Evolutionary conservation across 192 early-diverging fungal species (phyloP).

Genomic region (Coemansia sp.): DNA sequence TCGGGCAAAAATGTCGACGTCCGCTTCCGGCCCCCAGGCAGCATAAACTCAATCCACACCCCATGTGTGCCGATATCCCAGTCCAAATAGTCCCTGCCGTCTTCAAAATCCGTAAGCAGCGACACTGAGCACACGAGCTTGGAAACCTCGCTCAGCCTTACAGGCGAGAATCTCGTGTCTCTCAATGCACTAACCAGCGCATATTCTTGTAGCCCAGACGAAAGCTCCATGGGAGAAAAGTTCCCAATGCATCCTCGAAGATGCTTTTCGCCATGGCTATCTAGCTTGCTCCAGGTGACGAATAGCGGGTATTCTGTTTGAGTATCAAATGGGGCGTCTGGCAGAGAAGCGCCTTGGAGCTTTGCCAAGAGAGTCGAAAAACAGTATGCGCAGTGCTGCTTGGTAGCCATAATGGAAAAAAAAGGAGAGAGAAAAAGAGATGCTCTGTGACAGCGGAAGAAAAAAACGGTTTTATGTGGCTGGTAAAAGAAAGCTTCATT

Average conservation of each 20-base stretch:
- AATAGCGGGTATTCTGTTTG: slow-evolving; percentile 53
- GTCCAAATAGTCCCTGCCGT: slow-evolving; percentile 67
- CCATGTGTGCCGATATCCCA: slow-evolving; percentile 93
- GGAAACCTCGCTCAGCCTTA: slow-evolving; percentile 63
- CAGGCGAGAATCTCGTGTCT: slow-evolving; percentile 84
- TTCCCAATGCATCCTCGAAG: slow-evolving; percentile 95
- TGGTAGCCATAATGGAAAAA: slow-evolving; percentile 23
- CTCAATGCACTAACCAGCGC: slow-evolving; percentile 77
- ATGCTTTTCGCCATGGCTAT: slow-evolving; percentile 11
- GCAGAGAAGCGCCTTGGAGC: slow-evolving; percentile 48
- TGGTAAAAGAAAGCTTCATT: too few relatives aligned
- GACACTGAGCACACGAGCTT: slow-evolving; percentile 76
- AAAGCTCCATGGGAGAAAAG: slow-evolving; percentile 70
- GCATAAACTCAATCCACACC: slow-evolving; percentile 85
- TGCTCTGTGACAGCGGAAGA: neutral
- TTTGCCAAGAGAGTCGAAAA: slow-evolving; percentile 72
- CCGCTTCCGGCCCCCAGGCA: slow-evolving; percentile 42
- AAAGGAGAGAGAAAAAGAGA: slow-evolving; percentile 6
- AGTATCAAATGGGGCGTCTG: slow-evolving; percentile 27
- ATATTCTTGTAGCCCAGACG: slow-evolving; percentile 72
- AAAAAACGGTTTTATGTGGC: neutral
- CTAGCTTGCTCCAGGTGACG: slow-evolving; percentile 42
- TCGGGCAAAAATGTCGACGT: slow-evolving; percentile 93
- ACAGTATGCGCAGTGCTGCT: slow-evolving; percentile 76
- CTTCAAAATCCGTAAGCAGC: slow-evolving; percentile 86